These are phyloP conservation scores for Porogramme epimiltina DNA, from an alignment of 1,284 basidiomycete genomes.

Conservation along the genomic window DNA sequence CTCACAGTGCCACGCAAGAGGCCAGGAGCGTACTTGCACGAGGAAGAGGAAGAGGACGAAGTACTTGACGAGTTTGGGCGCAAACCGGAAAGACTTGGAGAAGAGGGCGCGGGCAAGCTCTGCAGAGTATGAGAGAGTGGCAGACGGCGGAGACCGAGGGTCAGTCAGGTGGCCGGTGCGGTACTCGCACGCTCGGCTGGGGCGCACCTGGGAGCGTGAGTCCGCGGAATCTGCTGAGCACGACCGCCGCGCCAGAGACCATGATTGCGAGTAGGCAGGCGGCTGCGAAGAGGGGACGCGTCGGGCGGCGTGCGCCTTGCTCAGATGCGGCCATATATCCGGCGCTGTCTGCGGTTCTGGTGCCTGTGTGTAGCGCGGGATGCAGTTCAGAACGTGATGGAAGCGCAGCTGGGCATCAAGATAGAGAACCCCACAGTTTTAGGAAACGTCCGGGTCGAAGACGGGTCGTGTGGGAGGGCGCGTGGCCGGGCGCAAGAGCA, in stretches of 20 bases:
- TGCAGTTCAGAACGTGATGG: too few species aligned
- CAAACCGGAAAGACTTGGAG: slow-evolving; percentile 46
- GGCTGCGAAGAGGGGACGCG: not conserved
- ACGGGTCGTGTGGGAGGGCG: too few species aligned
- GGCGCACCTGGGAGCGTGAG: slow-evolving; percentile 3
- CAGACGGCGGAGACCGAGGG: slow-evolving; percentile 62
- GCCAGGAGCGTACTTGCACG: slow-evolving; percentile 59
- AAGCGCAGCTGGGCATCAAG: too few species aligned
- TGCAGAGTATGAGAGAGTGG: slow-evolving; percentile 71
- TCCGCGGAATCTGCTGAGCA: not conserved
- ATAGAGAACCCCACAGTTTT: too few species aligned
- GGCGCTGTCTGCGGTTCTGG: too few species aligned
- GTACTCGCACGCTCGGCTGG: not conserved
- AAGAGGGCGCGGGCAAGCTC: slow-evolving; percentile 80
- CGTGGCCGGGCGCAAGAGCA: too few species aligned
- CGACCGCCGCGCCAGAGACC: not conserved
- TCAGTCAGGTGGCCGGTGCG: slow-evolving; percentile 59
- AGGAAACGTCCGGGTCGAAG: too few species aligned
- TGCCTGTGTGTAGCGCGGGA: too few species aligned
- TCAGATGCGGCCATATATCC: too few species aligned
- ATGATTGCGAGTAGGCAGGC: slow-evolving; percentile 2
- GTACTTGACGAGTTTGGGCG: slow-evolving; percentile 27
- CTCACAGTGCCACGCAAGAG: slow-evolving; percentile 69
- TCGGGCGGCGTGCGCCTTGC: too few species aligned
- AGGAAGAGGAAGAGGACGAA: slow-evolving; percentile 41